Percentiles rank a stretch among this genome's conserved stretches.
These are phyloP conservation scores for Diplodia seriata DNA, from an alignment of 2,329 filamentous ascomycete genomes.

Conservation along the genomic window DNA sequence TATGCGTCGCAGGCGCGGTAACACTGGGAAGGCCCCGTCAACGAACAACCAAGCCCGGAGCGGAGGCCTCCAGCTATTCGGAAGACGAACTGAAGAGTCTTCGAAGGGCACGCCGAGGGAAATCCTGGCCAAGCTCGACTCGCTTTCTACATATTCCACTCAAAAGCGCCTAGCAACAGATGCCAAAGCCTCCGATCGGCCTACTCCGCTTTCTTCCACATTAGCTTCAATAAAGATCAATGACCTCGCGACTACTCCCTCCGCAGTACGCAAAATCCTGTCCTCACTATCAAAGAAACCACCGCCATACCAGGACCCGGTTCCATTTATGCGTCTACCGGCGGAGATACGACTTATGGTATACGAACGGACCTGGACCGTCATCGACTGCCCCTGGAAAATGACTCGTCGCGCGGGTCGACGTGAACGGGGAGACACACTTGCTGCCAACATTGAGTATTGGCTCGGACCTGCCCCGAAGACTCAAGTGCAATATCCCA, in stretches of 20 bases:
- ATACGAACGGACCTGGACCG: not conserved
- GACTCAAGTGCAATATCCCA: not conserved
- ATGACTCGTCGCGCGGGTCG: not conserved
- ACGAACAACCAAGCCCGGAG: not conserved
- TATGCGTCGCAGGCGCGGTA: not conserved
- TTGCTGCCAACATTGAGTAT: not conserved
- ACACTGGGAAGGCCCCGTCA: not conserved
- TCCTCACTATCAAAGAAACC: not conserved
- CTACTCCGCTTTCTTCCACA: not conserved
- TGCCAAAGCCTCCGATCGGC: not conserved
- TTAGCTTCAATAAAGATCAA: not conserved
- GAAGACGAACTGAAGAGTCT: not conserved
- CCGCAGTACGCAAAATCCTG: not conserved
- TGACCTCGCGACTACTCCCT: not conserved
- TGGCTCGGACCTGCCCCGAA: not conserved
- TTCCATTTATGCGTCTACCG: slow-evolving; percentile 1
- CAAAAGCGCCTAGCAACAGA: not conserved
- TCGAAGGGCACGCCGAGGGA: not conserved
- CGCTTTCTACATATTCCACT: not conserved
- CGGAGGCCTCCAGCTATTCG: not conserved
- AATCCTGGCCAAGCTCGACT: not conserved
- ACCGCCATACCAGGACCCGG: not conserved
- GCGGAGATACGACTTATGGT: slow-evolving; percentile 1
- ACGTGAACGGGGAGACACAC: not conserved
- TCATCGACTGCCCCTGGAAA: slow-evolving; percentile 1